These are phyloP conservation scores for Umbelopsis ramanniana DNA, from an alignment of 192 early-diverging fungal species.

Conservation along the genomic window DNA sequence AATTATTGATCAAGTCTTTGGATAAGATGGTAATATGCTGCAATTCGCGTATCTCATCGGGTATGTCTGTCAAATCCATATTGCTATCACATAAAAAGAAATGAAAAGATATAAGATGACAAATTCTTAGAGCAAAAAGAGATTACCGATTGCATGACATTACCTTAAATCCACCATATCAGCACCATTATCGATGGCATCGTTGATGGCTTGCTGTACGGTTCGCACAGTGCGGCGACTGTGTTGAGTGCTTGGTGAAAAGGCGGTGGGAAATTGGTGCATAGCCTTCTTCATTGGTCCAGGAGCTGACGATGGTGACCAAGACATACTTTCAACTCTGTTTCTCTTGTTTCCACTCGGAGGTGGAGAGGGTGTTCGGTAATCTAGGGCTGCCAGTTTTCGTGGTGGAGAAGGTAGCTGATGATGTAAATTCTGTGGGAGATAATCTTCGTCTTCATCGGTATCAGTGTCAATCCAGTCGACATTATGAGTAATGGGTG, in stretches of 20 bases:
- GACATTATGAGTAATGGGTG: conserved; percentile 10
- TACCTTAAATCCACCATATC: conserved; percentile 38
- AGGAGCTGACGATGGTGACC: conserved; percentile 1
- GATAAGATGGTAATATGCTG: conserved; percentile 31
- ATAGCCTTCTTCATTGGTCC: conserved; percentile 4
- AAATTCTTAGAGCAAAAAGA: neutral
- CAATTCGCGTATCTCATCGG: conserved; percentile 34
- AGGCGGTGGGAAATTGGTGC: conserved; percentile 1
- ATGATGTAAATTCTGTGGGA: conserved; percentile 22
- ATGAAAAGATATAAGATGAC: neutral
- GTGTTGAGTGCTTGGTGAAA: neutral
- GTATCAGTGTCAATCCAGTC: conserved; percentile 32
- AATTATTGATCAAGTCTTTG: conserved; percentile 29
- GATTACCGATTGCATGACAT: neutral
- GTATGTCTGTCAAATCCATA: conserved; percentile 31
- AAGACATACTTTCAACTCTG: conserved; percentile 16
- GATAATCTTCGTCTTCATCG: conserved; percentile 33
- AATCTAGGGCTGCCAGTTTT: neutral
- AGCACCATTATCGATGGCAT: conserved; percentile 32
- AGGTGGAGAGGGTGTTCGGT: neutral
- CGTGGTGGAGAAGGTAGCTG: conserved; percentile 17
- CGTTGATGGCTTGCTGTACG: conserved; percentile 29
- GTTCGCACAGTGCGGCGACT: neutral
- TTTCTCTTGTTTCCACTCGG: conserved; percentile 12
- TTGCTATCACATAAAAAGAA: conserved; percentile 15